These are phyloP conservation scores for Syncephalastrum racemosum DNA, from an alignment of 371 early-diverging fungal genomes.

Conservation along the genomic window DNA sequence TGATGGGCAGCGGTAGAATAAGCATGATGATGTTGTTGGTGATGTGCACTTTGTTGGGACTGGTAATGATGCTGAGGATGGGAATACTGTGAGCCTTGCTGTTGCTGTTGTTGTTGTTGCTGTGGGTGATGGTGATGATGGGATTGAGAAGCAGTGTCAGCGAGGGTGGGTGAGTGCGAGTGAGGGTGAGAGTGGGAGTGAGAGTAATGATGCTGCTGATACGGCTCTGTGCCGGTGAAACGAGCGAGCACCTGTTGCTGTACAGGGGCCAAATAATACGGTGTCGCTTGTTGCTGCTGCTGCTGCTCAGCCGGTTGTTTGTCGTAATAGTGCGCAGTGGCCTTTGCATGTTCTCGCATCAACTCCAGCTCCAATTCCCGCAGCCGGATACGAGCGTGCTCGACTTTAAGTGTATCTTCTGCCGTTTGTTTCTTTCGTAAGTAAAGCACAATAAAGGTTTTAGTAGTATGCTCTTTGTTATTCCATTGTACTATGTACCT, in stretches of 20 bases:
- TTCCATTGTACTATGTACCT: constrained; percentile 22
- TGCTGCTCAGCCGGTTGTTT: constrained; percentile 2
- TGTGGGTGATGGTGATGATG: not conserved
- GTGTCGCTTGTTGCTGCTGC: not conserved
- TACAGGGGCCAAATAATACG: constrained; percentile 18
- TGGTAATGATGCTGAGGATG: not conserved
- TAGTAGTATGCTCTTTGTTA: not conserved
- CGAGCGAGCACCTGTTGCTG: constrained; percentile 42
- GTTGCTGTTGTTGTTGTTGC: not conserved
- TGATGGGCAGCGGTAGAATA: not conserved
- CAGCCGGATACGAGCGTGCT: constrained; percentile 37
- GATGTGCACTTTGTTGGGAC: too few species aligned
- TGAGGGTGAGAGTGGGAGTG: constrained; percentile 17
- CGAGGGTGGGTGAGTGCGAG: constrained; percentile 10
- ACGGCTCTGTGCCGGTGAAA: constrained; percentile 20
- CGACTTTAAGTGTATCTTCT: constrained; percentile 29
- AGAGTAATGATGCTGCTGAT: too few species aligned
- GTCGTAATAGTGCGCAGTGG: constrained; percentile 5
- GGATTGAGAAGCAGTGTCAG: not conserved
- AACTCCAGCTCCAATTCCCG: constrained; percentile 38
- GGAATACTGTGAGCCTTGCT: constrained; percentile 5
- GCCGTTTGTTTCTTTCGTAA: constrained; percentile 36
- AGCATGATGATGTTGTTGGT: too few species aligned
- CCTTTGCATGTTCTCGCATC: constrained; percentile 27
- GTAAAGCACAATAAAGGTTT: not conserved